Evolutionary conservation across 306 rosid species (phyloP), one percentile per base, ranked within the genome.

Genomic region (Dicorynia guianensis): DNA sequence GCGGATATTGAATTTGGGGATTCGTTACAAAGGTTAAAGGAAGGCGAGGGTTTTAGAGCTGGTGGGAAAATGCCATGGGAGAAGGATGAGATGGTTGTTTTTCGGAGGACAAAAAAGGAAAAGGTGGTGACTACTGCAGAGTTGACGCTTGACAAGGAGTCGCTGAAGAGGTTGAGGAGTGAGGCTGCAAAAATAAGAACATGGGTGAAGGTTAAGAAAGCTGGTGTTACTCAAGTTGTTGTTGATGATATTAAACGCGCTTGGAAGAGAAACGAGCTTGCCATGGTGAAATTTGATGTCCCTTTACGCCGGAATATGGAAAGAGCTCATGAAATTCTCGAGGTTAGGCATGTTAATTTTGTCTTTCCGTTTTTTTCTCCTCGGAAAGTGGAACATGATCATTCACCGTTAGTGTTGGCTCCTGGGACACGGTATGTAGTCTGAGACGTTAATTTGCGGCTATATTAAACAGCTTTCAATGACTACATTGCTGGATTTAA

Each of bases 131-230:
- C 77, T 19, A 80, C 75, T 30, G 97, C 91, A 0, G 96, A 93
- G 15, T 70, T 87, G 88, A 79, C 38, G 33, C 89, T 89, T 79
- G 91, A 93, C 63, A 76, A 77, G 76, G 83, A 34, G 56, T 72
- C 91, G 75, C 93, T 91, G 52, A 81, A 60, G 46, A 86, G 97
- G 85, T 74, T 93, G 81, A 87, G 92, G 68, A 59, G 53, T 67
- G 97, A 89, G 79, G 98, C 93, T 33, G 79, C 85, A 3, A 77
- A 54, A 65, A 79, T 91, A 87, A 83, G 91, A 63, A 71, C 50
- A 6, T 93, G 98, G 98, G 78, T 91, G 59, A 93, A 93, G 89
- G 96, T 93, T 50, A 91, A 80, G 89, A 93, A 93, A 84, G 89
- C 90, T 73, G 98, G 98, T 58, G 92, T 91, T 66, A 89, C 93